Conservation (phyloP, 2,329 filamentous ascomycete species). For the Penicillium hesseltinei region DNA sequence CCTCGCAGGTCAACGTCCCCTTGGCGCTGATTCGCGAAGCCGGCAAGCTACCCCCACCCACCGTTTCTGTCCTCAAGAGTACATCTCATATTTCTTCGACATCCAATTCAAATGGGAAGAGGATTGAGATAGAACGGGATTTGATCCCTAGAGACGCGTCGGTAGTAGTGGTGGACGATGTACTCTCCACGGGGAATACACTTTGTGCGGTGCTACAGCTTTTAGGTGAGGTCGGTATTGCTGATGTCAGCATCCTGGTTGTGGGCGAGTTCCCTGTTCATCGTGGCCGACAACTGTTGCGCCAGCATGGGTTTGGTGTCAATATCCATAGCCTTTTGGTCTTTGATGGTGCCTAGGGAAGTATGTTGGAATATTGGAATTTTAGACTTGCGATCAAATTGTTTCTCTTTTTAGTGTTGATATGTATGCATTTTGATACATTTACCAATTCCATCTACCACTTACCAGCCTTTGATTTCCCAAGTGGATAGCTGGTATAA, state of each 20-base stretch:
- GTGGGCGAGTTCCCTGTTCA: constrained; percentile 60
- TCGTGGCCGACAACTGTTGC: constrained; percentile 51
- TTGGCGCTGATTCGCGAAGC: constrained; percentile 55
- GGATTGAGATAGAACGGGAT: constrained; percentile 53
- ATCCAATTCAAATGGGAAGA: constrained; percentile 30
- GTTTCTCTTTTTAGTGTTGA: neutral
- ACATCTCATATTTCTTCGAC: constrained; percentile 55
- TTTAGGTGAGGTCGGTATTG: constrained; percentile 45
- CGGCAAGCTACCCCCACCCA: constrained; percentile 60
- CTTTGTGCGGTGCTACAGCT: constrained; percentile 55
- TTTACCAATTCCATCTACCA: neutral
- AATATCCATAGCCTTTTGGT: neutral
- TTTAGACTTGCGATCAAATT: neutral
- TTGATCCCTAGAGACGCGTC: constrained; percentile 40
- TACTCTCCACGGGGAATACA: constrained; percentile 57
- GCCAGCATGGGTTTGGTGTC: constrained; percentile 32
- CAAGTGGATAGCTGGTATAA: too few species aligned
- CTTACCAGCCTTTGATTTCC: neutral
- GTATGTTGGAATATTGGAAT: neutral
- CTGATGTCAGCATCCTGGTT: constrained; percentile 50
- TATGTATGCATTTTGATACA: neutral
- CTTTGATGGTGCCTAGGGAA: neutral
- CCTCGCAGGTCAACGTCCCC: constrained; percentile 41
- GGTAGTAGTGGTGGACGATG: constrained; percentile 61
- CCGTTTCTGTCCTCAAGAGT: constrained; percentile 48